Evolutionary conservation across 306 rosid species (phyloP).

Genomic region (Sphenostylis stenocarpa): DNA sequence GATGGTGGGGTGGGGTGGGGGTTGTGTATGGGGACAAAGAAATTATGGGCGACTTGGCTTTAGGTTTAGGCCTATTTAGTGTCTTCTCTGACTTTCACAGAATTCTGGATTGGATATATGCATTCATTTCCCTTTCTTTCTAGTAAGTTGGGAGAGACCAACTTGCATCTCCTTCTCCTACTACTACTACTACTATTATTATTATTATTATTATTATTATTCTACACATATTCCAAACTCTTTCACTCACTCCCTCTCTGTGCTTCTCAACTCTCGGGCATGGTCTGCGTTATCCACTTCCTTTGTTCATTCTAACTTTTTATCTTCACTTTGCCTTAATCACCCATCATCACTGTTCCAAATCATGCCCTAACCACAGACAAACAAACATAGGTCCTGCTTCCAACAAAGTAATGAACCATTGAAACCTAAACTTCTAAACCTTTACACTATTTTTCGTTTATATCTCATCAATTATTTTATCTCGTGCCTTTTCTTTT

Average conservation of each 20-base stretch:
- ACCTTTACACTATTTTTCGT: too few relatives aligned
- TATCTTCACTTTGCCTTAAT: too few relatives aligned
- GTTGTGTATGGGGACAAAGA: conserved; percentile 39
- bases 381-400: too few relatives aligned
- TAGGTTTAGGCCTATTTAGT: conserved; percentile 41
- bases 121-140: conserved; percentile 22
- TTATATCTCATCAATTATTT: too few relatives aligned
- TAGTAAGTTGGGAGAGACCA: conserved; percentile 32
- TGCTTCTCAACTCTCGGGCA: conserved; percentile 33
- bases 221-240: neutral
- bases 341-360: too few relatives aligned
- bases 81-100: conserved; percentile 42
- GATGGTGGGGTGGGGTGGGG: neutral
- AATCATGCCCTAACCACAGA: too few relatives aligned
- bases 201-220: too few relatives aligned
- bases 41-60: conserved; percentile 58
- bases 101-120: neutral
- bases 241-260: conserved; percentile 24
- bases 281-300: conserved; percentile 38
- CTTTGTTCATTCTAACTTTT: conserved; percentile 1
- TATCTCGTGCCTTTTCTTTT: too few relatives aligned
- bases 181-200: too few relatives aligned
- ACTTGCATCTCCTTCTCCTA: conserved; percentile 31
- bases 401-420: too few relatives aligned
- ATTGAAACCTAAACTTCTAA: too few relatives aligned